Base-by-base conservation (phyloP, 192 early-diverging fungal genomes). In the Umbelopsis isabellina region DNA sequence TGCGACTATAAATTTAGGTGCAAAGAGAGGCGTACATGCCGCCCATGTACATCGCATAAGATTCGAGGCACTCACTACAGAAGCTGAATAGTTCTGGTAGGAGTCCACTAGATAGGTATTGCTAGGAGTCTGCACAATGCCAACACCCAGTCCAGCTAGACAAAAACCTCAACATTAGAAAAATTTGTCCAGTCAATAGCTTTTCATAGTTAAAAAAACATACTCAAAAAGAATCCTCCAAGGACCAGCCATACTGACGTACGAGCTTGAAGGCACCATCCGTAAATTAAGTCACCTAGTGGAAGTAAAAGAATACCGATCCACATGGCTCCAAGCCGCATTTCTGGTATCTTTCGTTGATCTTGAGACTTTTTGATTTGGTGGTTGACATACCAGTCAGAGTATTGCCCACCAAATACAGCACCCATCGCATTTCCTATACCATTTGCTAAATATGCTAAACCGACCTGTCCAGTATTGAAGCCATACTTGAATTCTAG, bases 81-180 rank as follows among this genome's bases (percentile, higher is more conserved):
- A 72, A 11, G 78, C 78, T 20, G 73, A 72, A 25, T 65, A 33
- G 10, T 46, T 25, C 27, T 53, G 53, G 46, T 74, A 79, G 1
- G 72, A 45, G 49, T 79, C 77, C 0, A 79, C 73, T 33, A 79
- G 52, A 22, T 79, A 79, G n/a, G 73, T 69, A 18, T 79, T 79
- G 33, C 69, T 79, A 23, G 73, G 73, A n/a, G 78, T 75, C 66
- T 75, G 72, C n/a, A 74, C 46, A 12, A 75, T 50, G 20, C 72
- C 73, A n/a, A 79, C 70, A 11, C 78, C 78, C 12, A 79, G 46
- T 21, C 78, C 78, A n/a, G 74, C 70, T 77, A 45, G 25, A 23
- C n/a, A 33, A 45, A 53, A 49, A 8, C 37, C 20, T 16, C 0
- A 76, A 27, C 50, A 30, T 30, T 30, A 30, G 27, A 7, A 68